phyloP scores from a whole-genome alignment of 2,329 filamentous ascomycete genomes.

The Coniochaeta sp. region DNA sequence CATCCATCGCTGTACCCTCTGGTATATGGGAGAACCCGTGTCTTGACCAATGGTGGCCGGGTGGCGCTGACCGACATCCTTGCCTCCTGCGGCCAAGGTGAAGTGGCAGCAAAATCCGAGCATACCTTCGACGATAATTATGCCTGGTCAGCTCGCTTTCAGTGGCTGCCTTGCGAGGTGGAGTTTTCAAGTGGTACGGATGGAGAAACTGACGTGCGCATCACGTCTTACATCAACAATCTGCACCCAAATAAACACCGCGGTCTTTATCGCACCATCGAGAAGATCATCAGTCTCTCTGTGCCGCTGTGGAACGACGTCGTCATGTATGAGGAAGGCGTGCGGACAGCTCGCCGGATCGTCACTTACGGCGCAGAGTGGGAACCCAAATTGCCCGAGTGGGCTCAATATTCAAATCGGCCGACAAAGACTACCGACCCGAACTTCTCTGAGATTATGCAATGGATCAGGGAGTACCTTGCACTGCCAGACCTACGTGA shows the following conservation, averaged over 20 bases:
- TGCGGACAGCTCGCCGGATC: background rate
- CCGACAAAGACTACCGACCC: background rate
- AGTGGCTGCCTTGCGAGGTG: slow-evolving; percentile 12
- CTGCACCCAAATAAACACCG: slow-evolving; percentile 7
- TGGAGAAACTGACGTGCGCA: slow-evolving; percentile 3
- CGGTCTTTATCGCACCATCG: slow-evolving; percentile 8
- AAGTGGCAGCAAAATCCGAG: background rate
- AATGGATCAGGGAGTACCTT: slow-evolving; percentile 6
- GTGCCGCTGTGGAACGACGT: slow-evolving; percentile 5
- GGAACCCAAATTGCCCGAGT: background rate
- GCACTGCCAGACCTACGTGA: background rate
- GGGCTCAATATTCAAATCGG: background rate
- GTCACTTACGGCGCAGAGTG: background rate
- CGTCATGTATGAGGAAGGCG: background rate
- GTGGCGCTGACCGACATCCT: background rate
- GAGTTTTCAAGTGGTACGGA: slow-evolving; percentile 3
- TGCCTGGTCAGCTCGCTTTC: slow-evolving; percentile 8
- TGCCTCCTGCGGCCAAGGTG: slow-evolving; percentile 5
- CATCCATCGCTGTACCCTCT: slow-evolving; percentile 48
- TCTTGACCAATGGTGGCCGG: slow-evolving; percentile 13
- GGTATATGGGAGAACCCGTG: slow-evolving; percentile 30
- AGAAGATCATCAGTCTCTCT: slow-evolving; percentile 6
- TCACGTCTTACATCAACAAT: slow-evolving; percentile 11
- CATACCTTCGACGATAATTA: background rate
- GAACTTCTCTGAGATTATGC: slow-evolving; percentile 7